These are phyloP conservation scores for Pseudogymnoascus sp. DNA, from an alignment of 2,329 filamentous ascomycete genomes.

Conservation along the genomic window DNA sequence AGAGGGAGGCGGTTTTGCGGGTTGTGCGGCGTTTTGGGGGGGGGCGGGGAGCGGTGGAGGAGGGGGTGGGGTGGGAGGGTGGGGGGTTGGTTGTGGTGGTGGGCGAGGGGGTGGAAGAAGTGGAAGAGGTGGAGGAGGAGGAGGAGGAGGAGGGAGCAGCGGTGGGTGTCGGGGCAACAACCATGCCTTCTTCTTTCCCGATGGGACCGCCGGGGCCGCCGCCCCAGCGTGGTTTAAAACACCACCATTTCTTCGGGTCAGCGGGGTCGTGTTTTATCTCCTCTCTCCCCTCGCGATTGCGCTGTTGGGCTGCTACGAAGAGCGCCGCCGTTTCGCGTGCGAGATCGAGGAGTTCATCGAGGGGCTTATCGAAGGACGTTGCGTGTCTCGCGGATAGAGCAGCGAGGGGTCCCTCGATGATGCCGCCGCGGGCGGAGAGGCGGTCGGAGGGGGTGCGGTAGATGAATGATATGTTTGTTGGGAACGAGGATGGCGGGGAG, in stretches of 20 bases:
- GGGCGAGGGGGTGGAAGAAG: too few species aligned
- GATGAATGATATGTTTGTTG: slow-evolving; percentile 51
- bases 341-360: slow-evolving; percentile 55
- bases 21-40: neutral
- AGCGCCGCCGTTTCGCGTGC: slow-evolving; percentile 53
- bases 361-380: slow-evolving; percentile 42
- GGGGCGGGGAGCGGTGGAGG: neutral
- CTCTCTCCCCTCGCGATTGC: slow-evolving; percentile 47
- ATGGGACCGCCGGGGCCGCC: slow-evolving; percentile 55
- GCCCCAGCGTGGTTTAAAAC: slow-evolving; percentile 52
- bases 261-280: slow-evolving; percentile 51
- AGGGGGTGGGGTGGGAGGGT: neutral
- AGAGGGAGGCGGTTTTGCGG: slow-evolving; percentile 49
- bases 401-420: slow-evolving; percentile 54
- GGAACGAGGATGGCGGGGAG: slow-evolving; percentile 43
- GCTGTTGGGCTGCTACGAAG: slow-evolving; percentile 56
- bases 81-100: neutral
- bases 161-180: slow-evolving; percentile 5
- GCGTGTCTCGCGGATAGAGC: slow-evolving; percentile 51
- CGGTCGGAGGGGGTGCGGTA: slow-evolving; percentile 53
- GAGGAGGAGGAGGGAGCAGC: neutral
- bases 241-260: slow-evolving; percentile 55
- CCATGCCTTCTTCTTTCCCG: slow-evolving; percentile 43
- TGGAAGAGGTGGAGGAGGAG: too few species aligned
- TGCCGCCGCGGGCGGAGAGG: slow-evolving; percentile 49